Percentiles rank a stretch among this genome's conserved stretches.
These are phyloP conservation scores for Pseudocohnilembus persalinus DNA, from an alignment of 169 alveolate genomes.

Conservation along the genomic window DNA sequence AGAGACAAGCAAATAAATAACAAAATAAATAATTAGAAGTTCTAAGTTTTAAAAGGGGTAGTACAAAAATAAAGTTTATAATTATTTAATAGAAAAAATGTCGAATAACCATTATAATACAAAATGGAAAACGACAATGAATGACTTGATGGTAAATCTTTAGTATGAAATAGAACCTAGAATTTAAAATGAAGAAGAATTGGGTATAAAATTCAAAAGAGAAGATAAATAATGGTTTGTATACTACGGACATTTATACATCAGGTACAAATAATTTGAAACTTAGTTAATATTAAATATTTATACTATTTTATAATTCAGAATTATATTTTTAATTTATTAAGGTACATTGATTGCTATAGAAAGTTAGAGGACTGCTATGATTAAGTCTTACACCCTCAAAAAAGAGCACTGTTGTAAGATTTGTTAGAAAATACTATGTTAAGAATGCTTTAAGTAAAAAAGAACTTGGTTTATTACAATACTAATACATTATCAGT, in stretches of 20 bases:
- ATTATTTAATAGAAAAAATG: not conserved
- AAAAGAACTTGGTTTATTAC: slow-evolving; percentile 64
- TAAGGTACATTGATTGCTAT: slow-evolving; percentile 57
- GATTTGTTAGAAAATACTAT: slow-evolving; percentile 70
- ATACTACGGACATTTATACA: slow-evolving; percentile 71
- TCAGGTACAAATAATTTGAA: slow-evolving; percentile 36
- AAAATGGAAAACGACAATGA: not conserved
- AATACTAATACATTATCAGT: slow-evolving; percentile 60
- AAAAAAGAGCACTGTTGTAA: slow-evolving; percentile 69
- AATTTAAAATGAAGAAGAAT: slow-evolving; percentile 6
- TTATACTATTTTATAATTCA: too few species aligned
- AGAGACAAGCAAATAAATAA: too few species aligned
- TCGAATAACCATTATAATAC: not conserved
- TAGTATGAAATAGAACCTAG: not conserved
- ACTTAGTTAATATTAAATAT: too few species aligned
- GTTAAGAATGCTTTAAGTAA: slow-evolving; percentile 68
- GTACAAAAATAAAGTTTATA: too few species aligned
- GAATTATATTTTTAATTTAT: too few species aligned
- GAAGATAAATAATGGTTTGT: slow-evolving; percentile 61
- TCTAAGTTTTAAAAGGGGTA: too few species aligned
- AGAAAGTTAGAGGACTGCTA: slow-evolving; percentile 75
- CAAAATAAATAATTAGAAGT: too few species aligned
- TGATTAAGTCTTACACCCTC: slow-evolving; percentile 79
- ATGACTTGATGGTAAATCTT: not conserved
- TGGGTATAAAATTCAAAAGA: slow-evolving; percentile 41